Evolutionary conservation across 768 basidiomycete genomes (phyloP).

Genomic region (Trametes elegans): DNA sequence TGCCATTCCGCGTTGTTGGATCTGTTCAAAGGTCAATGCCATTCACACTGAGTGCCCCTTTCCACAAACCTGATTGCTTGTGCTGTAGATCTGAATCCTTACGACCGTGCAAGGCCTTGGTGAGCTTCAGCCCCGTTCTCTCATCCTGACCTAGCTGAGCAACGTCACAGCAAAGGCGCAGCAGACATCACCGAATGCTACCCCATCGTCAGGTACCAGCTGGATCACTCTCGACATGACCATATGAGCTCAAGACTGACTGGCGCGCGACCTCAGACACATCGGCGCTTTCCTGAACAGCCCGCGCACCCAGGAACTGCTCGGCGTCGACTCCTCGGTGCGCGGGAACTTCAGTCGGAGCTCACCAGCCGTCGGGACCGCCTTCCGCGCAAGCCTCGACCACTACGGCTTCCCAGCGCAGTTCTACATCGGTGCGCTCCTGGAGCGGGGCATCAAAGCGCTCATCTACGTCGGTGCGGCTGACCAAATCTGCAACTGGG

Average conservation of each 20-base stretch:
- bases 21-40: constrained; percentile 32
- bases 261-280: constrained; percentile 36
- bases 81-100: constrained; percentile 6
- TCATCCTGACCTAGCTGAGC: no score
- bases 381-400: constrained; percentile 50
- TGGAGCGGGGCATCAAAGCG: constrained; percentile 52
- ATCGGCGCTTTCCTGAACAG: constrained; percentile 63
- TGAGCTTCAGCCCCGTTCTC: no score
- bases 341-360: constrained; percentile 40
- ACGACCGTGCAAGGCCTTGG: constrained; percentile 14
- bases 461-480: constrained; percentile 55
- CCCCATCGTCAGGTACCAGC: constrained; percentile 43
- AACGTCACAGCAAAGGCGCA: constrained; percentile 36
- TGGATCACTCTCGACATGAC: neutral
- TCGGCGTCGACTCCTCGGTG: constrained; percentile 60
- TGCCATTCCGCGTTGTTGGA: constrained; percentile 32
- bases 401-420: constrained; percentile 28
- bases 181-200: constrained; percentile 54
- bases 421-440: constrained; percentile 47
- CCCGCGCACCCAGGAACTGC: constrained; percentile 45
- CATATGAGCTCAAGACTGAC: neutral
- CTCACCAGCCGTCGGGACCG: constrained; percentile 41
- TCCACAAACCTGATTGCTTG: neutral
- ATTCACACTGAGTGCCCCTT: neutral
- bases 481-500: constrained; percentile 60